Evolutionary conservation across 768 basidiomycete genomes (phyloP), one percentile per base, ranked within the genome.

Genomic region (Gloeophyllum trabeum): DNA sequence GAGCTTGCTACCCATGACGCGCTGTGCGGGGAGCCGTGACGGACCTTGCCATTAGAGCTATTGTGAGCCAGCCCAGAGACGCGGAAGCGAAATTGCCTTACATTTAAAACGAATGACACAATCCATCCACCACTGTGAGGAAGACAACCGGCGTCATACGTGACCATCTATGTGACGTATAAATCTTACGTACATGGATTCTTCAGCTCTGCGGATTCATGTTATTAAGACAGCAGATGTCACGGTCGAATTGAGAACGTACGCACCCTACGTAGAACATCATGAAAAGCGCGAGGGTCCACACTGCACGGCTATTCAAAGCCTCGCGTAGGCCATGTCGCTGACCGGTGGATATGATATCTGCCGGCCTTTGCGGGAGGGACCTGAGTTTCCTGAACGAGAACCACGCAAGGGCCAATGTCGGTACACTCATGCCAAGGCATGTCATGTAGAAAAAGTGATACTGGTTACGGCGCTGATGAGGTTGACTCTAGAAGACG

Each of bases 1-100:
- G 47, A 48, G 4, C 52, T 55, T 6, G 57, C 54, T 3, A 55
- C 55, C 52, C 55, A 58, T 3, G 55, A 55, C 4, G 57, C 55
- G 7, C 55, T 49, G 28, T 55, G 51, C 1, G 55, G 52, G 22
- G 44, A 51, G 37, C 55, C 55, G 13, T 56, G 47, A 35, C 55
- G 50, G 19, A 54, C 57, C 20, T 54, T 47, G 18, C 55, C 46
- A n/a, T n/a, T n/a, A n/a, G n/a, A n/a, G n/a, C n/a, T n/a, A n/a
- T n/a, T n/a, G n/a, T n/a, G n/a, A n/a, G n/a, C n/a, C n/a, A n/a
- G n/a, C n/a, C n/a, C n/a, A n/a, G n/a, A n/a, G n/a, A n/a, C n/a
- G n/a, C n/a, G n/a, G n/a, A n/a, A n/a, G n/a, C n/a, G n/a, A n/a
- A n/a, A n/a, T n/a, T n/a, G n/a, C n/a, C n/a, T n/a, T n/a, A n/a